Evolutionary conservation across 1,139 yeast genomes (phyloP).

Genomic region (Yamadazyma triangularis): DNA sequence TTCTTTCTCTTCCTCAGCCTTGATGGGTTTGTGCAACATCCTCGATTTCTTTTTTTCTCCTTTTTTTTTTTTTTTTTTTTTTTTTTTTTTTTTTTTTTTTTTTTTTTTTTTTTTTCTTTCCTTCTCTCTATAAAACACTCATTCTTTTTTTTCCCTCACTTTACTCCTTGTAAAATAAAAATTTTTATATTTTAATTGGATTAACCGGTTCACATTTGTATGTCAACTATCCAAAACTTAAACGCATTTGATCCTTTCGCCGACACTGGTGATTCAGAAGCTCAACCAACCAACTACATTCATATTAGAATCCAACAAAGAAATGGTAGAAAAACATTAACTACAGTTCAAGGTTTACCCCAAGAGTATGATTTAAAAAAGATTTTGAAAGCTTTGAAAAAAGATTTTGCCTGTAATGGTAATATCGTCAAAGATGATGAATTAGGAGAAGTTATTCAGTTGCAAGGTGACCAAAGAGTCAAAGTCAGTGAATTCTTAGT

Average conservation of each 20-base stretch:
- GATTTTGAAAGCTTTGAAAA: slow-evolving; percentile 88
- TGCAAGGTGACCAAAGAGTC: slow-evolving; percentile 98
- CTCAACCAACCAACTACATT: slow-evolving; percentile 91
- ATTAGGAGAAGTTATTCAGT: slow-evolving; percentile 93
- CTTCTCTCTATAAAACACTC: background rate
- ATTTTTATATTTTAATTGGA: background rate
- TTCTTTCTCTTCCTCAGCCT: too few relatives aligned
- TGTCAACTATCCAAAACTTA: slow-evolving; percentile 95
- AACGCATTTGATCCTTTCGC: slow-evolving; percentile 99
- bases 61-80: too few relatives aligned
- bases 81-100: too few relatives aligned
- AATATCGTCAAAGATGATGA: slow-evolving; percentile 96
- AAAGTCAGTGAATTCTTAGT: slow-evolving; percentile 93
- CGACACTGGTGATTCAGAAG: slow-evolving; percentile 99
- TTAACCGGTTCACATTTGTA: slow-evolving; percentile 24
- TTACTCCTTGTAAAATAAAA: background rate
- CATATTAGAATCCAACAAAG: slow-evolving; percentile 99
- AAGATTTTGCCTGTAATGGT: slow-evolving; percentile 98
- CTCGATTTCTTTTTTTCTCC: background rate
- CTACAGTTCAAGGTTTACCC: slow-evolving; percentile 98
- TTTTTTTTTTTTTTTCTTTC: background rate
- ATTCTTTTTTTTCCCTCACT: background rate
- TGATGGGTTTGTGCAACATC: too few relatives aligned
- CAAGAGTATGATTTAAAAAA: slow-evolving; percentile 92
- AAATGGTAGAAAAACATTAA: slow-evolving; percentile 98